Base-by-base conservation (phyloP, 2,329 filamentous ascomycete genomes). In the Ciborinia camelliae region DNA sequence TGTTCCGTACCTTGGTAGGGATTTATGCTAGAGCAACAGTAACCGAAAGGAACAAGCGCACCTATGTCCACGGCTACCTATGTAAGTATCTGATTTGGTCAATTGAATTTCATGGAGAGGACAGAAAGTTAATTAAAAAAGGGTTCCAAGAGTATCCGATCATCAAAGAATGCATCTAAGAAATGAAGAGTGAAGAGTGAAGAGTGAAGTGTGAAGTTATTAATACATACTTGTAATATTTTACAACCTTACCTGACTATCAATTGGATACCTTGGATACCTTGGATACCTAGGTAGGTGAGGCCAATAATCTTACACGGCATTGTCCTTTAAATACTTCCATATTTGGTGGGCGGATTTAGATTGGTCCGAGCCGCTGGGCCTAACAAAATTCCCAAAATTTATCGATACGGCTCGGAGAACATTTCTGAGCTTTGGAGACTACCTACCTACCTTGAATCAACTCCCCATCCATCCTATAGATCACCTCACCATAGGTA, bases 371-470 rank as follows among this genome's bases (percentile, higher is more conserved):
- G 62, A 58, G 43, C 52, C 52, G 41, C 52, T 41, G 45, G 23
- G 58, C 51, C 52, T 58, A n/a, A n/a, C n/a, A 63, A 63, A 63
- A 63, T 58, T 58, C 47, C 63, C 63, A 64, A 61, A 64, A 64
- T 64, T 64, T 62, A 64, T 61, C 63, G 51, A 64, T 45, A 60
- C 20, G 53, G 63, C 63, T 62, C 57, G 18, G 26, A 47, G 63
- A 64, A 64, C 47, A 61, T 64, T 61, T 52, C 48, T 61, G 61
- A 67, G 64, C 61, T 51, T 66, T 62, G 51, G 47, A 53, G 26
- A 61, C 32, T 58, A 41, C n/a, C n/a, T n/a, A n/a, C n/a, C n/a
- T n/a, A n/a, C n/a, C n/a, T n/a, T n/a, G n/a, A 28, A 63, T 32
- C 47, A 59, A 45, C 45, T 37, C 35, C 35, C 20, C 48, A 47